A percentile compares a stretch with the other conserved stretches of the same genome.
phyloP scores from a whole-genome alignment of 306 rosid species.

The Malus asiatica region DNA sequence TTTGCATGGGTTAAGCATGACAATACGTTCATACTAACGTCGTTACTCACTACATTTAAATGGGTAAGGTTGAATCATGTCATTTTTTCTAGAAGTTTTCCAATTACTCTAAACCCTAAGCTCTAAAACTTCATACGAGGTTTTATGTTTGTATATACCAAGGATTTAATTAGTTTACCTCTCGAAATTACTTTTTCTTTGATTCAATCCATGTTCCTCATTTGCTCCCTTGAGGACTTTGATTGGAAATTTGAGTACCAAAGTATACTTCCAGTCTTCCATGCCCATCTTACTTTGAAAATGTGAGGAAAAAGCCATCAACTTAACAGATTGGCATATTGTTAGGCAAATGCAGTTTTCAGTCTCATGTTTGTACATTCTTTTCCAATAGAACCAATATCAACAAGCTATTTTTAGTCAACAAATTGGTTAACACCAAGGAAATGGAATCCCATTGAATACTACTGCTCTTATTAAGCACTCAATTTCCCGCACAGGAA shows the following conservation, averaged over 20 bases:
- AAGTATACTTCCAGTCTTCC: neutral
- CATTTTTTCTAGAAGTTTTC: too few species aligned
- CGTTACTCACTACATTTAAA: too few species aligned
- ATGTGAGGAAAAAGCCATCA: neutral
- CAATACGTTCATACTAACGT: too few species aligned
- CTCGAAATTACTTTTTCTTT: neutral
- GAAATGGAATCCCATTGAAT: neutral
- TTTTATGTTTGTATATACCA: neutral
- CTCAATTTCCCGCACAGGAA: too few species aligned
- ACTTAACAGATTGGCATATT: neutral
- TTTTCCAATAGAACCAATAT: neutral
- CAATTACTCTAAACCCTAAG: neutral
- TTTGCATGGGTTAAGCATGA: neutral
- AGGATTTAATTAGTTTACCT: neutral
- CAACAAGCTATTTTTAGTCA: neutral
- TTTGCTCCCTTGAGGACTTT: neutral
- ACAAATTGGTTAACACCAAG: neutral
- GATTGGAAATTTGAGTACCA: neutral
- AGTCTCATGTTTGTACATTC: neutral
- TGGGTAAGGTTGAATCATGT: neutral
- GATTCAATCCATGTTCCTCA: neutral
- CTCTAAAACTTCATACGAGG: neutral
- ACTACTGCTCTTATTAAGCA: neutral
- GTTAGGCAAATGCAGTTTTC: neutral
- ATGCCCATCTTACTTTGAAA: neutral